Conservation (phyloP, 2,329 filamentous ascomycete genomes). For the Botrytis medusae region DNA sequence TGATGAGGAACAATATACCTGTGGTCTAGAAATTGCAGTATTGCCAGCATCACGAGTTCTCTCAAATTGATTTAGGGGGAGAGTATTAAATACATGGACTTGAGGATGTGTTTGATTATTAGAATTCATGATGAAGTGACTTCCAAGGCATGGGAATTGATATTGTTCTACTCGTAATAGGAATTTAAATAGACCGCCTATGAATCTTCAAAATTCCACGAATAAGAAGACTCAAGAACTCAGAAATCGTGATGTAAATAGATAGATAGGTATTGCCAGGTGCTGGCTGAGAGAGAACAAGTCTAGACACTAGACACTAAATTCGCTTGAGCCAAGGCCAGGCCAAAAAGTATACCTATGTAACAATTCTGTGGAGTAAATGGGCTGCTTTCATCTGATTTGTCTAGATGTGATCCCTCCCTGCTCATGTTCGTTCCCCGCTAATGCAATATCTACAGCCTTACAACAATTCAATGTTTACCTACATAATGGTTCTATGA, state of each 20-base stretch:
- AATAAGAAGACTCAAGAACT: neutral
- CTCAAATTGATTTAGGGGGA: slow-evolving; percentile 10
- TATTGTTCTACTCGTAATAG: neutral
- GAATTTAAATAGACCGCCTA: neutral
- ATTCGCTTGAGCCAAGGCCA: slow-evolving; percentile 2
- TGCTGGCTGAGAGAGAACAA: neutral
- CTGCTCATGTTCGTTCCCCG: neutral
- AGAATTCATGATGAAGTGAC: neutral
- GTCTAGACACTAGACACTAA: slow-evolving; percentile 2
- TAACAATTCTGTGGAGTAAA: neutral
- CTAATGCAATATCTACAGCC: slow-evolving; percentile 17
- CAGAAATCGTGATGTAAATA: neutral
- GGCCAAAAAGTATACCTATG: neutral
- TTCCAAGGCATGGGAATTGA: neutral
- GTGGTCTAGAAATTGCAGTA: slow-evolving; percentile 10
- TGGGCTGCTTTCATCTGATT: neutral
- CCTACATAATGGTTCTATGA: neutral
- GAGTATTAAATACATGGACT: slow-evolving; percentile 5
- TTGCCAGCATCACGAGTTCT: slow-evolving; percentile 1
- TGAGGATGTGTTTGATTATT: neutral
- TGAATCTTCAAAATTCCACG: neutral
- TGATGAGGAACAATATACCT: slow-evolving; percentile 19
- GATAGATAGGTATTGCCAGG: neutral
- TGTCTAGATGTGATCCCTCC: neutral
- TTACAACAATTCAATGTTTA: slow-evolving; percentile 4